phyloP scores from a whole-genome alignment of 768 basidiomycete species.

The Auricularia sp. region DNA sequence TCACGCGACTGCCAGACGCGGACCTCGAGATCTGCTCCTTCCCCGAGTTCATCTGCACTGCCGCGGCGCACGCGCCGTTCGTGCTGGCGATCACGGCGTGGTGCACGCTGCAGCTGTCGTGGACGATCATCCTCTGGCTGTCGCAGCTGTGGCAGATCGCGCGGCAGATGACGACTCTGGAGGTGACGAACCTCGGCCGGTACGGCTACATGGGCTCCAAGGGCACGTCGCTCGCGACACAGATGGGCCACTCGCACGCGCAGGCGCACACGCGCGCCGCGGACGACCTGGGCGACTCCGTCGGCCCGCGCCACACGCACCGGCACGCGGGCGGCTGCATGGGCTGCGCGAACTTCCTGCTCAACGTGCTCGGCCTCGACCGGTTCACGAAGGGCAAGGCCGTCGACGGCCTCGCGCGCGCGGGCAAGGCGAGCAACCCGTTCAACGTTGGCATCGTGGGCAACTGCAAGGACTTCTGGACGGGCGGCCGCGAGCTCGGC shows the following conservation, averaged over 20 bases:
- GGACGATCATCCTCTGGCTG: conserved; percentile 81
- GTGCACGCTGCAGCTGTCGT: conserved; percentile 89
- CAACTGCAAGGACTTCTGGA: conserved; percentile 95
- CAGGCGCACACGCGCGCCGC: conserved; percentile 32
- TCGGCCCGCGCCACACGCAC: conserved; percentile 32
- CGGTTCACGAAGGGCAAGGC: conserved; percentile 88
- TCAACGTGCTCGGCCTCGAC: conserved; percentile 89
- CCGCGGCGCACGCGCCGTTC: conserved; percentile 70
- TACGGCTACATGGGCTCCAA: conserved; percentile 97
- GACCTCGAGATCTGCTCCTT: not conserved
- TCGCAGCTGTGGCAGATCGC: conserved; percentile 89
- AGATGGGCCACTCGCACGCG: conserved; percentile 71
- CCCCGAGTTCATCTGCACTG: conserved; percentile 43
- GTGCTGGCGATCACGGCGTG: conserved; percentile 72
- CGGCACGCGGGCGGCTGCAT: conserved; percentile 20
- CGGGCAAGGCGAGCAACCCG: conserved; percentile 74
- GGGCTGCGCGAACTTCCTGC: conserved; percentile 56
- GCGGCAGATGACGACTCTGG: conserved; percentile 91
- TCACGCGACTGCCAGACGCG: conserved; percentile 40
- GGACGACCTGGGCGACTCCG: conserved; percentile 32
- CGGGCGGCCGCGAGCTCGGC: conserved; percentile 69
- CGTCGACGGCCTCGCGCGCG: conserved; percentile 72
- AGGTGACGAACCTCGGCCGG: conserved; percentile 89
- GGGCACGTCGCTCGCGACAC: conserved; percentile 51
- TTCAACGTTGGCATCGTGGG: conserved; percentile 73